These are phyloP conservation scores for Talaromyces sp. DNA, from an alignment of 2,329 filamentous ascomycete genomes.

Conservation along the genomic window DNA sequence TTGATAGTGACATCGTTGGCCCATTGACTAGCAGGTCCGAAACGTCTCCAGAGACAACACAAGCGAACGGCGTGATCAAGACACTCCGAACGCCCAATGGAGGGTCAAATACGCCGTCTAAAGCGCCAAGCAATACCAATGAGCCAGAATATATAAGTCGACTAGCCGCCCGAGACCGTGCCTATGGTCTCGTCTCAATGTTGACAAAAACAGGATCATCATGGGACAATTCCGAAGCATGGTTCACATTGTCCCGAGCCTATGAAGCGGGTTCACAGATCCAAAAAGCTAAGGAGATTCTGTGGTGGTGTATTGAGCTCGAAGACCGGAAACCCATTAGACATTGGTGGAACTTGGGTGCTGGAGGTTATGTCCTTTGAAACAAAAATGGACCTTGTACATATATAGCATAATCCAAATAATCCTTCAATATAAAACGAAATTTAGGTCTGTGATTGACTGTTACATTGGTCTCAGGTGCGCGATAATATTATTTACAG, in stretches of 20 bases:
- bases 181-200: constrained; percentile 75
- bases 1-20: constrained; percentile 28
- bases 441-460: neutral
- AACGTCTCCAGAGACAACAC: neutral
- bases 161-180: constrained; percentile 84
- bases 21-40: constrained; percentile 21
- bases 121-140: neutral
- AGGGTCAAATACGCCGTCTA: constrained; percentile 17
- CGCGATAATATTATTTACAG: constrained; percentile 4
- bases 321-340: constrained; percentile 81
- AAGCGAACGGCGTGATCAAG: constrained; percentile 6
- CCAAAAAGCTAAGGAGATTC: constrained; percentile 83
- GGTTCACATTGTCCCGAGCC: constrained; percentile 81
- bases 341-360: constrained; percentile 69
- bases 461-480: neutral
- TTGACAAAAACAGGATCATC: constrained; percentile 81
- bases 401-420: constrained; percentile 8
- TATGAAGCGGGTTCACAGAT: constrained; percentile 83
- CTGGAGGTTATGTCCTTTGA: constrained; percentile 62
- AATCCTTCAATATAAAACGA: neutral
- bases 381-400: constrained; percentile 12
- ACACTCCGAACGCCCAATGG: neutral
- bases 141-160: constrained; percentile 58
- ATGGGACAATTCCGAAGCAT: constrained; percentile 92
- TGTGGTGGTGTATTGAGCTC: constrained; percentile 97